Conservation (phyloP, 495 filamentous ascomycete species). For the Rhypophila decipiens region DNA sequence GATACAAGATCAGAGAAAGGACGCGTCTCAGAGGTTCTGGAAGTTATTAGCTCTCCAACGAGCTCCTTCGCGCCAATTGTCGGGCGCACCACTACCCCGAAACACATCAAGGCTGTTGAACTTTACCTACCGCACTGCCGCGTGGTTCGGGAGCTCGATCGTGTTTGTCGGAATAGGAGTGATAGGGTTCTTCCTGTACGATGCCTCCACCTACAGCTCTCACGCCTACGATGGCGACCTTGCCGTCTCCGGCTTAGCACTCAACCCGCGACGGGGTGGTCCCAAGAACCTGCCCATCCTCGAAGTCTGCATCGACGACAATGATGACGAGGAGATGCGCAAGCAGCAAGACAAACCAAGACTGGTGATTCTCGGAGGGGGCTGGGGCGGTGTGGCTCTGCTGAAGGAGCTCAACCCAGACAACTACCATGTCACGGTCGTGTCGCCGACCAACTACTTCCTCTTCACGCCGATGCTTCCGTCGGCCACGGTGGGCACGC, state of each 20-base stretch:
- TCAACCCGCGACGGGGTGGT: constrained; percentile 76
- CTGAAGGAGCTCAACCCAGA: constrained; percentile 85
- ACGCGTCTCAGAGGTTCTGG: not conserved
- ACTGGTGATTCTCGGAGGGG: constrained; percentile 87
- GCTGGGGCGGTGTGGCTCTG: constrained; percentile 91
- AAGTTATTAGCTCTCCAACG: constrained; percentile 10
- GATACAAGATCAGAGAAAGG: not conserved
- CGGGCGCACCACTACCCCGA: constrained; percentile 44
- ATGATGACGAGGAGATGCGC: constrained; percentile 63
- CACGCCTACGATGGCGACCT: constrained; percentile 57
- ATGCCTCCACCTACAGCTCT: constrained; percentile 82
- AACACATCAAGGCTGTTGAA: constrained; percentile 37
- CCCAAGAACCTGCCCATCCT: constrained; percentile 95
- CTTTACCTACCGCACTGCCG: constrained; percentile 45
- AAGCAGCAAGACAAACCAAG: constrained; percentile 77
- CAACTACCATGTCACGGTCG: constrained; percentile 89
- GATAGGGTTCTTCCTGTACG: constrained; percentile 86
- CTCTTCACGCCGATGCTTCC: constrained; percentile 97
- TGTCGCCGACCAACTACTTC: constrained; percentile 94
- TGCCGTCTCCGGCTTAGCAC: constrained; percentile 71
- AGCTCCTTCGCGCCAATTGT: constrained; percentile 28
- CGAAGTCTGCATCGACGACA: constrained; percentile 78
- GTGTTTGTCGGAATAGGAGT: constrained; percentile 45
- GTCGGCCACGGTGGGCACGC: constrained; percentile 89
- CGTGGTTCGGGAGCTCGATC: constrained; percentile 43